Evolutionary conservation across 2,329 filamentous ascomycete species (phyloP).

Genomic region (Claviceps monticola): DNA sequence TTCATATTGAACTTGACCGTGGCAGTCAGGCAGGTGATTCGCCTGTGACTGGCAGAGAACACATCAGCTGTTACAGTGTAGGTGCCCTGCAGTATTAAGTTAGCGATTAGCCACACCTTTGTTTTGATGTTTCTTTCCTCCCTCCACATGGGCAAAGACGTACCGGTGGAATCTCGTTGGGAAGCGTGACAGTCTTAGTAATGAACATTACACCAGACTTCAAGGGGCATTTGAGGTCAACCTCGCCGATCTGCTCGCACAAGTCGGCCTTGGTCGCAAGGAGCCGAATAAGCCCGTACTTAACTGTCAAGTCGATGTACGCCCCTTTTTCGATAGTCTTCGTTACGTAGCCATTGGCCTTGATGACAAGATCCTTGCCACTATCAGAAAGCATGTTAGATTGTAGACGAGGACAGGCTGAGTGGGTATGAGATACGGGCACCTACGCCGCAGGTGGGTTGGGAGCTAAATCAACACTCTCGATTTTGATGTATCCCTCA

Average conservation of each 20-base stretch:
- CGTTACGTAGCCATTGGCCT: constrained; percentile 60
- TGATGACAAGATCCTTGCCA: constrained; percentile 64
- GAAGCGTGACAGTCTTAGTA: constrained; percentile 72
- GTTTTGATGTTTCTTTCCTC: not conserved
- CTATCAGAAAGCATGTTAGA: constrained; percentile 32
- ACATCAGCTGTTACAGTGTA: constrained; percentile 86
- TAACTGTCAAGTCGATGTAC: constrained; percentile 71
- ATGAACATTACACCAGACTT: constrained; percentile 62
- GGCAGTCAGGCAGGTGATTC: constrained; percentile 79
- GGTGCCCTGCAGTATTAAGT: constrained; percentile 47
- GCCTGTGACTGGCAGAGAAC: constrained; percentile 54
- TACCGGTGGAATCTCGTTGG: constrained; percentile 78
- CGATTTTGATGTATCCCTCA: too few species aligned
- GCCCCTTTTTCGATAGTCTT: constrained; percentile 64
- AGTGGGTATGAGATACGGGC: not conserved
- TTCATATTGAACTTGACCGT: constrained; percentile 44
- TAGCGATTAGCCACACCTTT: not conserved
- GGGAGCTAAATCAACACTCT: constrained; percentile 57
- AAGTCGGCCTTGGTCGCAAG: constrained; percentile 70
- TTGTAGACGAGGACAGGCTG: not conserved
- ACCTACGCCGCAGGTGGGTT: constrained; percentile 75
- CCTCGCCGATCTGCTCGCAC: constrained; percentile 78
- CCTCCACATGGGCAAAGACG: constrained; percentile 20
- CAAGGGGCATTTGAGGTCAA: constrained; percentile 80
- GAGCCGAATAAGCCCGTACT: constrained; percentile 85